Evolutionary conservation across 1,284 basidiomycete genomes (phyloP).

Genomic region (Pseudozyma flocculosa): DNA sequence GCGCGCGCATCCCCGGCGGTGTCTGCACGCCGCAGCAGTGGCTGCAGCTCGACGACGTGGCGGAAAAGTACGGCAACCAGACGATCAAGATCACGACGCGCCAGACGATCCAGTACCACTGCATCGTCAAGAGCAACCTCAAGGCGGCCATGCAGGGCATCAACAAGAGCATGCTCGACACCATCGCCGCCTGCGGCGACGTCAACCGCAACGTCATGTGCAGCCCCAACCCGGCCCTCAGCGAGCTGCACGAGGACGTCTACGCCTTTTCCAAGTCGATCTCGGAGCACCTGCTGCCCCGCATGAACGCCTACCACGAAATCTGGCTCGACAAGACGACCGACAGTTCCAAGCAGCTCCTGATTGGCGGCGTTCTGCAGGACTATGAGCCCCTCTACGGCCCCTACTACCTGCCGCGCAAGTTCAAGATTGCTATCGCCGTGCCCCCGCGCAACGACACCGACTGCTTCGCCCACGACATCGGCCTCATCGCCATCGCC

Average conservation of each 20-base stretch:
- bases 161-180: constrained; percentile 87
- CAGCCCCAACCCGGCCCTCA: constrained; percentile 84
- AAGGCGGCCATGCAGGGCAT: constrained; percentile 96
- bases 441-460: constrained; percentile 96
- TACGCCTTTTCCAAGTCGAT: constrained; percentile 82
- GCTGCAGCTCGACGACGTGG: constrained; percentile 91
- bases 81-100: constrained; percentile 98
- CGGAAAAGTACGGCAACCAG: constrained; percentile 89
- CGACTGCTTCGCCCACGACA: constrained; percentile 92
- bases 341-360: constrained; percentile 66
- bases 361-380: constrained; percentile 84
- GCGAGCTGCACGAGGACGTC: constrained; percentile 79
- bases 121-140: constrained; percentile 92
- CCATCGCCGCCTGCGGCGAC: constrained; percentile 96
- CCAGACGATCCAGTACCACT: constrained; percentile 99
- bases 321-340: constrained; percentile 82
- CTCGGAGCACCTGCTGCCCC: constrained; percentile 83
- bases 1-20: constrained; percentile 91
- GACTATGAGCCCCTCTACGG: constrained; percentile 97
- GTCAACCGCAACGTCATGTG: constrained; percentile 93
- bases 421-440: constrained; percentile 98
- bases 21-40: constrained; percentile 90
- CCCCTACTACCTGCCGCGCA: constrained; percentile 89
- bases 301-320: constrained; percentile 94
- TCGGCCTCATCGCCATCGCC: constrained; percentile 91